Conservation (phyloP, 495 filamentous ascomycete species). For the Pseudoneurospora amorphoporcata region DNA sequence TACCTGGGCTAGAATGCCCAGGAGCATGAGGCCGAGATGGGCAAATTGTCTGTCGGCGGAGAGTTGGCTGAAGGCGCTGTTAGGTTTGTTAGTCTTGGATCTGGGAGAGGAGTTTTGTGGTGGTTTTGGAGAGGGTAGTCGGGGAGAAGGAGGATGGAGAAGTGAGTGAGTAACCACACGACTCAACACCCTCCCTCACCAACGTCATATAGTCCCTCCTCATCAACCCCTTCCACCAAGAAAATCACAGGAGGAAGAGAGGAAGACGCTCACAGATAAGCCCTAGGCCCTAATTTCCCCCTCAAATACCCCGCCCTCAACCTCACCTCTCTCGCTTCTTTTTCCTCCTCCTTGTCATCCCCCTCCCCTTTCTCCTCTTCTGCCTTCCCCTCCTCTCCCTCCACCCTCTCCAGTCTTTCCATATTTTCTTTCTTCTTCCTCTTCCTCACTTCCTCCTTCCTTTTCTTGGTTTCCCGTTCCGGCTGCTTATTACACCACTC, state of each 20-base stretch:
- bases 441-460: conserved; percentile 5
- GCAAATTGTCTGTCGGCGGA: conserved; percentile 64
- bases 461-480: not conserved
- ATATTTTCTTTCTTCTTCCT: conserved; percentile 9
- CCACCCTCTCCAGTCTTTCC: not conserved
- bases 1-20: conserved; percentile 55
- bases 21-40: conserved; percentile 64
- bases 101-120: not conserved
- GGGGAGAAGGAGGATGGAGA: not conserved
- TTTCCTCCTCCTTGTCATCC: conserved; percentile 1
- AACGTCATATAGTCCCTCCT: not conserved
- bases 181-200: not conserved
- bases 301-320: conserved; percentile 10
- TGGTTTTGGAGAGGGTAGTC: not conserved
- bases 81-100: not conserved
- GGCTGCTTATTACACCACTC: conserved; percentile 1
- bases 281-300: conserved; percentile 15
- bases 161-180: not conserved
- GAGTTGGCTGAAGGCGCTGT: conserved; percentile 56
- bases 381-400: conserved; percentile 1
- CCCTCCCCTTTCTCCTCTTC: conserved; percentile 13
- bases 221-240: not conserved
- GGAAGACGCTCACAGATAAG: conserved; percentile 23
- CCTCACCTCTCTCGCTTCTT: conserved; percentile 10
- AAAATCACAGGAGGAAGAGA: not conserved